A percentile compares a stretch with the other conserved stretches of the same genome.
Conservation (phyloP, 1,284 basidiomycete genomes). For the Apiotrichum siamense region DNA sequence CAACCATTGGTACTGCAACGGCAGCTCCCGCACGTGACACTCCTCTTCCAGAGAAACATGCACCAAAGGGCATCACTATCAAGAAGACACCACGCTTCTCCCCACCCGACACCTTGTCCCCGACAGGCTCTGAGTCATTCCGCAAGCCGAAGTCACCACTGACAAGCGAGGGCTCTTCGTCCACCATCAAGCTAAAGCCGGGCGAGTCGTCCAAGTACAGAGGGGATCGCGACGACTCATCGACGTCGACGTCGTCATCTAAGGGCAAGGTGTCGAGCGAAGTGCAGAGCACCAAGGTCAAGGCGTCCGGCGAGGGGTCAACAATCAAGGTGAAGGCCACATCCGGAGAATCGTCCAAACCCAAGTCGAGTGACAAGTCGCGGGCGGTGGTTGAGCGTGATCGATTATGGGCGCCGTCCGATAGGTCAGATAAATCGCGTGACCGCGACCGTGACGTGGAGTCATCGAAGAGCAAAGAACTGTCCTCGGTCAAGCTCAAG, state of each 20-base stretch:
- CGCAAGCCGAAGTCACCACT: background rate
- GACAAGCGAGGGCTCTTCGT: background rate
- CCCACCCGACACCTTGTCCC: background rate
- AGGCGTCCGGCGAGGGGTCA: background rate
- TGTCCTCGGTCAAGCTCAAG: conserved; percentile 6
- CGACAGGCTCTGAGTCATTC: background rate
- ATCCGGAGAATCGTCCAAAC: background rate
- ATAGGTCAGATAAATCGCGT: too few relatives aligned
- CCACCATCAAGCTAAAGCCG: background rate
- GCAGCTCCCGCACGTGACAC: background rate
- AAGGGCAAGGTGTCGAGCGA: too few relatives aligned
- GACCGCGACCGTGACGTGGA: background rate
- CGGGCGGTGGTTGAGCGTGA: background rate
- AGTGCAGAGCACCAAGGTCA: background rate
- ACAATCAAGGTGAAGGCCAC: background rate
- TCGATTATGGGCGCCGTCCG: too few relatives aligned
- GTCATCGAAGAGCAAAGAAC: background rate
- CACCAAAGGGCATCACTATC: background rate
- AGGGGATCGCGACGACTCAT: too few relatives aligned
- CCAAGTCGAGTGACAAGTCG: background rate
- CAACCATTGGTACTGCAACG: too few relatives aligned
- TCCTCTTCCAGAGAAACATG: background rate
- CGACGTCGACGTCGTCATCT: background rate
- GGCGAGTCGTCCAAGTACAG: too few relatives aligned
- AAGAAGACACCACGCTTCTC: background rate